Percentiles rank a stretch among this genome's conserved stretches.
phyloP scores from a whole-genome alignment of 495 filamentous ascomycete species.

The Penicillium lagena region DNA sequence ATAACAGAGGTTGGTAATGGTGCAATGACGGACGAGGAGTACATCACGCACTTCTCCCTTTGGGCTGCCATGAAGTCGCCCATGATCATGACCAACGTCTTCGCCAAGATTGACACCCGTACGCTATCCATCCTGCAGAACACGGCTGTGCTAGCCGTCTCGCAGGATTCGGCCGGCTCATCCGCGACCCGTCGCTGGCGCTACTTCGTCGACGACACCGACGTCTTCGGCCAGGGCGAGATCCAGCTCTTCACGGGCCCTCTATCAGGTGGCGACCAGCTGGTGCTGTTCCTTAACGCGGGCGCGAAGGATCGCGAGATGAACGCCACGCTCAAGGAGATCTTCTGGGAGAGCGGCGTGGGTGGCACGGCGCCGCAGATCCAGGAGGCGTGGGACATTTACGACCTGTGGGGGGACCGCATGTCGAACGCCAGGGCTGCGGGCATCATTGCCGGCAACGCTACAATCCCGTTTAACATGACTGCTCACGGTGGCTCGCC shows the following conservation, averaged over 20 bases:
- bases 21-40: constrained; percentile 39
- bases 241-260: constrained; percentile 44
- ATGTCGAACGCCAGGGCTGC: constrained; percentile 39
- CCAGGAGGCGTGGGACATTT: constrained; percentile 41
- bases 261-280: constrained; percentile 37
- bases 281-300: constrained; percentile 45
- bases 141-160: constrained; percentile 40
- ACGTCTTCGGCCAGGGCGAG: constrained; percentile 14
- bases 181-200: constrained; percentile 33
- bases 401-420: constrained; percentile 51
- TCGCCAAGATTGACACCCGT: constrained; percentile 16
- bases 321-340: constrained; percentile 47
- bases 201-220: constrained; percentile 18
- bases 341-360: constrained; percentile 43
- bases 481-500: constrained; percentile 27
- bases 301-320: constrained; percentile 32
- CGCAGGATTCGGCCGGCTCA: constrained; percentile 33
- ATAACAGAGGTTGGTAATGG: constrained; percentile 53
- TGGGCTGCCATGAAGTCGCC: constrained; percentile 31
- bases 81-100: constrained; percentile 27
- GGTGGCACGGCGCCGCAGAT: constrained; percentile 30
- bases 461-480: constrained; percentile 23
- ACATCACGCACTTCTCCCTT: constrained; percentile 27
- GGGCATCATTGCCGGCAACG: constrained; percentile 29
- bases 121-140: constrained; percentile 32